Base-by-base conservation (phyloP, 306 rosid genomes). In the Dicorynia guianensis region DNA sequence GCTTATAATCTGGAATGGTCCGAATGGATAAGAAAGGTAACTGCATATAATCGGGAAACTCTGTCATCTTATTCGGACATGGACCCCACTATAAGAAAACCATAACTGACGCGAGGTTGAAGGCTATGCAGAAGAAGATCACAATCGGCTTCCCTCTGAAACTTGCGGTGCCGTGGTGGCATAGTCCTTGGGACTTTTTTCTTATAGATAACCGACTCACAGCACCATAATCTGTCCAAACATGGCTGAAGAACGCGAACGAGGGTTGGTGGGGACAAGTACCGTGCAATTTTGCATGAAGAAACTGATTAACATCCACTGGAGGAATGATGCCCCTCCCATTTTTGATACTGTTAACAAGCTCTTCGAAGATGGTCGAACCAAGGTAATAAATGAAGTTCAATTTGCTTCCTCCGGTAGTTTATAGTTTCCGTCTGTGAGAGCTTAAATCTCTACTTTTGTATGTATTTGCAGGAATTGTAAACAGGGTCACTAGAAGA, bases 401-500 rank as follows among this genome's bases (percentile, higher is more conserved):
- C 30, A 53, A 30, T 8, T 30, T 40, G 36, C 50, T 3, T 74
- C 49, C 47, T 43, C 5, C 20, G n/a, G 11, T n/a, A 10, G 2
- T 33, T 7, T 14, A 14, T 20, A 0, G 53, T 60, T 1, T 50
- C 10, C 19, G 35, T 65, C 53, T 15, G 49, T 25, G 19, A 4
- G n/a, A 7, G 5, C 56, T 25, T 11, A 10, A 13, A 38, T 11
- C 14, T 19, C 20, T 12, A 2, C 8, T 44, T 38, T 6, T 14
- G 6, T 25, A 2, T 38, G 10, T 18, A 30, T 38, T 53, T 74
- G 35, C 70, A 89, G 93, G 89, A 63, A 39, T 90, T 90, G 93
- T 74, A 88, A 0, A 72, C 85, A 72, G 93, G 91, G 25, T 90
- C 96, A 35, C 69, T 88, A 6, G 96, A 90, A 67, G 91, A 86